These are phyloP conservation scores for Cladophialophora psammophila DNA, from an alignment of 2,329 filamentous ascomycete species.

Conservation along the genomic window DNA sequence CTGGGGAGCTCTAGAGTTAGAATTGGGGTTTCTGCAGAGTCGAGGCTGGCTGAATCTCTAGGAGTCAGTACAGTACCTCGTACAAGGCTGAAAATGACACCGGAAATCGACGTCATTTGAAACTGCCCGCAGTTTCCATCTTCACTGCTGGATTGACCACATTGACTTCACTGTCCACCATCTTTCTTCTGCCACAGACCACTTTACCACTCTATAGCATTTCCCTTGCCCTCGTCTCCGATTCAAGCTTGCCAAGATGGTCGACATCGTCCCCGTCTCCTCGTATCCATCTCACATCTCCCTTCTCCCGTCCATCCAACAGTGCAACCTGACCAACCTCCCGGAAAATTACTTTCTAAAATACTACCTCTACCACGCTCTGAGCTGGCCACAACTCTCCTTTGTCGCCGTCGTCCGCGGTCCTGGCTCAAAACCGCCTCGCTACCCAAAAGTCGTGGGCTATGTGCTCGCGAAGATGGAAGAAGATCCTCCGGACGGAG, in stretches of 20 bases:
- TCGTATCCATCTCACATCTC: slow-evolving; percentile 73
- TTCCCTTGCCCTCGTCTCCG: background rate
- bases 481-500: slow-evolving; percentile 89
- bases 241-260: slow-evolving; percentile 44
- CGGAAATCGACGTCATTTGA: slow-evolving; percentile 13
- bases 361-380: slow-evolving; percentile 99
- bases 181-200: slow-evolving; percentile 8
- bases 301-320: slow-evolving; percentile 85
- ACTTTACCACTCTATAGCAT: background rate
- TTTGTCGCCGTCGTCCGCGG: slow-evolving; percentile 95
- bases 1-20: background rate
- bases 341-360: slow-evolving; percentile 99
- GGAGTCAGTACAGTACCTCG: background rate
- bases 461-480: slow-evolving; percentile 99
- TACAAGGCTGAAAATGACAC: slow-evolving; percentile 13
- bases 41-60: background rate
- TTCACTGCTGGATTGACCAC: background rate
- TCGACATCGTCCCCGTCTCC: slow-evolving; percentile 58
- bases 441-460: slow-evolving; percentile 96
- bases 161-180: slow-evolving; percentile 2
- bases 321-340: slow-evolving; percentile 98
- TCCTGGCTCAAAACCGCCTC: slow-evolving; percentile 73
- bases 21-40: background rate
- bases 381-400: slow-evolving; percentile 96
- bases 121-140: slow-evolving; percentile 1